These are phyloP conservation scores for Pseudogymnoascus sp. DNA, from an alignment of 2,329 filamentous ascomycete genomes.

Conservation along the genomic window DNA sequence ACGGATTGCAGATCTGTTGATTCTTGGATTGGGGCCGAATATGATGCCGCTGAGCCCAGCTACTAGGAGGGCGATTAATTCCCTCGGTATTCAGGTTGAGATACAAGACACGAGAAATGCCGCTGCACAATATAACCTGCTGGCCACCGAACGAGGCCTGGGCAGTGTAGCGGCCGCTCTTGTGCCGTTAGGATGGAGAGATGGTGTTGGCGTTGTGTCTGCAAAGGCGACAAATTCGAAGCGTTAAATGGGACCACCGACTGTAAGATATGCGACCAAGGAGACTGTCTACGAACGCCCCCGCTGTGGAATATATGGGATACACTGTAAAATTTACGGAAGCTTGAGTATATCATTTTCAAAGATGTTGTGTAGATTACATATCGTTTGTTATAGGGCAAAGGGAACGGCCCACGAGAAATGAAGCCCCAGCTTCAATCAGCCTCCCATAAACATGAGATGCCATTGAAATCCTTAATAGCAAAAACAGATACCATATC, in stretches of 20 bases:
- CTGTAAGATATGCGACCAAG: background rate
- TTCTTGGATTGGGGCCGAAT: conserved; percentile 74
- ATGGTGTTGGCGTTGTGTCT: conserved; percentile 33
- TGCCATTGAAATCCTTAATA: background rate
- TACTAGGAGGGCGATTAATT: conserved; percentile 64
- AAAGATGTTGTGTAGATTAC: background rate
- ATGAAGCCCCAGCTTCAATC: background rate
- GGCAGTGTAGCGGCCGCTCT: conserved; percentile 79
- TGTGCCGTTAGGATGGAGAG: conserved; percentile 77
- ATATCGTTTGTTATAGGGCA: background rate
- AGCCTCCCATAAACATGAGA: background rate
- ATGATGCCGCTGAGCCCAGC: conserved; percentile 71
- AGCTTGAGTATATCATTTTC: background rate
- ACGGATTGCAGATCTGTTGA: conserved; percentile 61
- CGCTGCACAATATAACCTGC: conserved; percentile 85
- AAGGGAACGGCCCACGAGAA: background rate
- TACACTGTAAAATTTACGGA: background rate
- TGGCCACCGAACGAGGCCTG: conserved; percentile 89
- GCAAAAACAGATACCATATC: background rate
- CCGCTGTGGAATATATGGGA: background rate
- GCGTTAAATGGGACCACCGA: background rate
- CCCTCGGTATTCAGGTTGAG: conserved; percentile 77
- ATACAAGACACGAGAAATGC: conserved; percentile 90
- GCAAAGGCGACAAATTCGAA: background rate
- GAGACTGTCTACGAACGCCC: background rate